Conservation (phyloP, 2,329 filamentous ascomycete genomes). For the Beauveria bassiana region DNA sequence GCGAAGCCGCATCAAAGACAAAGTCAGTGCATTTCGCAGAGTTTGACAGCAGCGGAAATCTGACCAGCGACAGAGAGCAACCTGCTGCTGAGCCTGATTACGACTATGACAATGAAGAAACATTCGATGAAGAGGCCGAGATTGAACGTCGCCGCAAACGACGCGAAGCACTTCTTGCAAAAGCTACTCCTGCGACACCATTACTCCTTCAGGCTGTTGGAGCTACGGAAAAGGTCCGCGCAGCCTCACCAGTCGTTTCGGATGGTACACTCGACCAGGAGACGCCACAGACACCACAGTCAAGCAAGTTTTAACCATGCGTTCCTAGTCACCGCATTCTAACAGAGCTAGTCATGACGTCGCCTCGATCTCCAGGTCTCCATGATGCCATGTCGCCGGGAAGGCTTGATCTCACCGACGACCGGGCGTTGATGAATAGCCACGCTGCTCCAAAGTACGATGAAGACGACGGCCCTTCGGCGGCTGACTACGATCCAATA, state of each 20-base stretch:
- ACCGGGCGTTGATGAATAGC: constrained; percentile 59
- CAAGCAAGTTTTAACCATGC: constrained; percentile 32
- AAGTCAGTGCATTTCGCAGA: constrained; percentile 10
- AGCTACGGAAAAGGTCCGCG: constrained; percentile 47
- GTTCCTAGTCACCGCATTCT: neutral
- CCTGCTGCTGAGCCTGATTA: constrained; percentile 27
- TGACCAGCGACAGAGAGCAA: neutral
- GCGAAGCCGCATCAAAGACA: neutral
- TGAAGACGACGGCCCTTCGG: constrained; percentile 70
- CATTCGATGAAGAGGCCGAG: constrained; percentile 72
- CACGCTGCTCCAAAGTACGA: constrained; percentile 35
- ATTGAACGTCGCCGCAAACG: constrained; percentile 79
- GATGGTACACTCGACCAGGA: constrained; percentile 20
- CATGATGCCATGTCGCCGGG: constrained; percentile 48
- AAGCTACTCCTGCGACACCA: constrained; percentile 66
- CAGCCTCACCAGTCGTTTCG: constrained; percentile 43
- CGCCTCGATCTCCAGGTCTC: constrained; percentile 37
- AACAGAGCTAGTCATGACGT: constrained; percentile 28
- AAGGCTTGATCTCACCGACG: constrained; percentile 56
- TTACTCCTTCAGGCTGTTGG: constrained; percentile 69
- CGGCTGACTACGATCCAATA: constrained; percentile 86
- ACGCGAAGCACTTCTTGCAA: constrained; percentile 77
- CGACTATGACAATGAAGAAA: constrained; percentile 47
- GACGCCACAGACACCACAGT: constrained; percentile 39
- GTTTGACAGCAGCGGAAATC: constrained; percentile 1